Evolutionary conservation across 116 monocot genomes (phyloP).

Genomic region (Trichopus zeylanicus): DNA sequence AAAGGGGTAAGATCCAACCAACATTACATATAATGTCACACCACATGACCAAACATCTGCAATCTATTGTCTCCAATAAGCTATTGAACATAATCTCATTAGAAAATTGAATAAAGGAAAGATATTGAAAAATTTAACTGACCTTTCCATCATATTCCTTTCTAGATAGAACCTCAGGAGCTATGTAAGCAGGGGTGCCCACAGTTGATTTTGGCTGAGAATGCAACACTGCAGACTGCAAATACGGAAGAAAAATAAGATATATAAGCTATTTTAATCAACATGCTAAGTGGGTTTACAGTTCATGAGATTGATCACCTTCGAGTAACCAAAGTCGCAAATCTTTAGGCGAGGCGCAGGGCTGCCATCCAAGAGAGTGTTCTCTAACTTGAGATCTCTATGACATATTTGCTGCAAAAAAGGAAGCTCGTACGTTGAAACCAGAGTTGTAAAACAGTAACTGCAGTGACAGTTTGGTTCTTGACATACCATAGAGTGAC

Average conservation of each 20-base stretch:
- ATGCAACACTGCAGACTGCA: constrained; percentile 36
- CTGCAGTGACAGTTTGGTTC: neutral
- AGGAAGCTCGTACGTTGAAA: neutral
- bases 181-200: constrained; percentile 61
- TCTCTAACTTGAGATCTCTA: constrained; percentile 33
- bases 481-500: constrained; percentile 29
- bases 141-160: constrained; percentile 60
- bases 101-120: neutral
- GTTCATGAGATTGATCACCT: constrained; percentile 14
- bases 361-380: constrained; percentile 35
- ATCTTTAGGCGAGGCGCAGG: constrained; percentile 30
- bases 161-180: constrained; percentile 48
- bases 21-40: constrained; percentile 91
- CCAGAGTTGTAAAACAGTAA: too few relatives aligned
- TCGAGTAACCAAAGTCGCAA: constrained; percentile 42
- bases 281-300: neutral
- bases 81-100: neutral
- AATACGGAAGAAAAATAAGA: neutral
- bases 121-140: neutral
- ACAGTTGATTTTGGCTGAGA: constrained; percentile 58
- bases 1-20: constrained; percentile 95
- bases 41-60: constrained; percentile 99
- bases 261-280: neutral
- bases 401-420: constrained; percentile 31
- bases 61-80: constrained; percentile 35